Conservation (phyloP, 31 red algal species). For the Odonthalia washingtoniensis region DNA sequence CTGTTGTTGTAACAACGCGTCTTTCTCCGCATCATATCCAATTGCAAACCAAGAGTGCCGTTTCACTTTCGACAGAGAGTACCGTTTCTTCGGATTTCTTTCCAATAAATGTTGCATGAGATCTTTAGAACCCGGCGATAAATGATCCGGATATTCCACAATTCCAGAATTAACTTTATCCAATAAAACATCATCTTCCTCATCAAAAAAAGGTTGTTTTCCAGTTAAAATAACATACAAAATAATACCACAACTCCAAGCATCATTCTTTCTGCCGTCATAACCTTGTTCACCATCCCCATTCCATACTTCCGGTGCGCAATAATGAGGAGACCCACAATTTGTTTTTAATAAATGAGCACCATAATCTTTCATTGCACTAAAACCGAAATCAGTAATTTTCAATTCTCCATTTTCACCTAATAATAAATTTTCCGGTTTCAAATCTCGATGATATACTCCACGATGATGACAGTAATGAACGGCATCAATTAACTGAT, state of each 20-base stretch:
- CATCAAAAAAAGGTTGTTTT: constrained; percentile 91
- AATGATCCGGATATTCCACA: constrained; percentile 80
- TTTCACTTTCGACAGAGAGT: constrained; percentile 89
- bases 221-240: constrained; percentile 90
- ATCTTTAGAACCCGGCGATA: constrained; percentile 67
- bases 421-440: constrained; percentile 91
- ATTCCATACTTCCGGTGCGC: constrained; percentile 95
- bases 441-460: constrained; percentile 95
- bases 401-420: constrained; percentile 88
- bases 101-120: constrained; percentile 87
- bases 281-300: constrained; percentile 66
- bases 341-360: constrained; percentile 88
- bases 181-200: constrained; percentile 86
- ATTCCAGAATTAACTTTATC: constrained; percentile 88
- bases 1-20: constrained; percentile 82
- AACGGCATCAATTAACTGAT: constrained; percentile 93
- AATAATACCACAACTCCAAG: constrained; percentile 96
- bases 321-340: constrained; percentile 98
- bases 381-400: constrained; percentile 97
- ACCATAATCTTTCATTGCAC: constrained; percentile 89
- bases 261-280: constrained; percentile 92
- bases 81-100: constrained; percentile 89
- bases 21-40: constrained; percentile 78
- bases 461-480: constrained; percentile 97
- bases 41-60: constrained; percentile 91